Evolutionary conservation across 805 yeast genomes (phyloP), one percentile per base, ranked within the genome.

Genomic region (Nakazawaea pomicola): DNA sequence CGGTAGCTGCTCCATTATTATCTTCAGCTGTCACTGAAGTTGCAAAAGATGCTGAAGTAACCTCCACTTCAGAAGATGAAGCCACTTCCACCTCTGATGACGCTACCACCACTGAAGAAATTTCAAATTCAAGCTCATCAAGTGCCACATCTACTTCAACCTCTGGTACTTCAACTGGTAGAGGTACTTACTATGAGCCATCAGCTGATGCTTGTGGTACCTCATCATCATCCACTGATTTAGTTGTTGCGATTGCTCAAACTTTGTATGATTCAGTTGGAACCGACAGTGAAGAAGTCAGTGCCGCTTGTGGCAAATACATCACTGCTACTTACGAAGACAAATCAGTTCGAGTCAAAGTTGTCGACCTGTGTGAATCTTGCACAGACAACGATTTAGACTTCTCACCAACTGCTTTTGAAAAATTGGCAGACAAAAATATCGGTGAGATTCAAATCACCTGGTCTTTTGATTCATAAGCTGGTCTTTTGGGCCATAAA

Each of bases 181-280:
- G 67, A 35, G 75, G 74, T 45, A 70, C 74, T 28, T 68, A 56
- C 56, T 69, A 63, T 53, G 50, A 50, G 29, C 60, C 71, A 20
- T 67, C 61, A 3, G 47, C 58, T 34, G 83, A 81, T 42, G 76
- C 82, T 18, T 79, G 83, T 60, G 84, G 84, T n/a, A n/a, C n/a
- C n/a, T n/a, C n/a, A 31, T 45, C 49, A 33, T 53, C 64, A 46
- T 68, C 60, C 60, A 40, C 62, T 14, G 74, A 66, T 46, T 25
- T 60, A n/a, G 83, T 78, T 47, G 78, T 71, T 32, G 84, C 83
- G 29, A 59, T 77, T 48, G 68, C 75, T 42, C 62, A 59, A 46
- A 52, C 52, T 37, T 62, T 72, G 51, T 72, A 60, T 52, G 75
- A 71, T 49, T 53, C 67, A 44, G 36, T 48, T 44, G 50, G 55